Conservation (phyloP, 768 basidiomycete genomes). For the Lactarius akahatsu region DNA sequence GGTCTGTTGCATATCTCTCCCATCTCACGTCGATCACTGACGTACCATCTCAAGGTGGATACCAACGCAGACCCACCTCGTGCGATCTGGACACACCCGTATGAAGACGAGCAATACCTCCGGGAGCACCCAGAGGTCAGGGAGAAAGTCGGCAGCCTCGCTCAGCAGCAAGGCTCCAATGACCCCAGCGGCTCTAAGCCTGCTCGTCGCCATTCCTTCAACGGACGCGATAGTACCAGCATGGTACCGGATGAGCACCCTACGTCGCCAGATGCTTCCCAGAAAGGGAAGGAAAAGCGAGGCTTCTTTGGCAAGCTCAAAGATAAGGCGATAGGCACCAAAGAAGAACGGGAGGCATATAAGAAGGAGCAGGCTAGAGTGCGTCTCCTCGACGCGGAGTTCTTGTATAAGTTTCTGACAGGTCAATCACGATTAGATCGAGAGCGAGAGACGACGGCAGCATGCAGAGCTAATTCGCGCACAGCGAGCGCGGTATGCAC, state of each 20-base stretch:
- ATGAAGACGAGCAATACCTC: constrained; percentile 66
- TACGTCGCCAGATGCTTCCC: background rate
- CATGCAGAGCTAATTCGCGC: constrained; percentile 6
- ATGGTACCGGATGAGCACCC: constrained; percentile 22
- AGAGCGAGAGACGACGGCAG: constrained; percentile 16
- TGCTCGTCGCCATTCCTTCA: constrained; percentile 29
- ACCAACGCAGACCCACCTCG: constrained; percentile 61
- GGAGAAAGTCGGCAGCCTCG: constrained; percentile 37
- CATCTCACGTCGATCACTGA: background rate
- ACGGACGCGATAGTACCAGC: constrained; percentile 29
- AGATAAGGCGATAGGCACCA: constrained; percentile 62
- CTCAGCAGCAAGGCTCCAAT: background rate
- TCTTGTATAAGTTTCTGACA: background rate
- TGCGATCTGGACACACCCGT: constrained; percentile 71
- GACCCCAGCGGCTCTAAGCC: constrained; percentile 3
- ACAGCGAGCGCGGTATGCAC: constrained; percentile 12
- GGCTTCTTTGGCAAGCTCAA: constrained; percentile 62
- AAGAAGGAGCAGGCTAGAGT: constrained; percentile 38
- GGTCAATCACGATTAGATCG: constrained; percentile 15
- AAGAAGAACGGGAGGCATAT: constrained; percentile 58
- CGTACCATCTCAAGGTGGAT: constrained; percentile 51
- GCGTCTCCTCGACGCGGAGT: background rate
- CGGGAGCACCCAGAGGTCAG: constrained; percentile 49
- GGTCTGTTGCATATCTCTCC: constrained; percentile 36
- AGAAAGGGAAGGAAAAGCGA: constrained; percentile 39